Conservation (phyloP, 768 basidiomycete species). For the Mycena galericulata region DNA sequence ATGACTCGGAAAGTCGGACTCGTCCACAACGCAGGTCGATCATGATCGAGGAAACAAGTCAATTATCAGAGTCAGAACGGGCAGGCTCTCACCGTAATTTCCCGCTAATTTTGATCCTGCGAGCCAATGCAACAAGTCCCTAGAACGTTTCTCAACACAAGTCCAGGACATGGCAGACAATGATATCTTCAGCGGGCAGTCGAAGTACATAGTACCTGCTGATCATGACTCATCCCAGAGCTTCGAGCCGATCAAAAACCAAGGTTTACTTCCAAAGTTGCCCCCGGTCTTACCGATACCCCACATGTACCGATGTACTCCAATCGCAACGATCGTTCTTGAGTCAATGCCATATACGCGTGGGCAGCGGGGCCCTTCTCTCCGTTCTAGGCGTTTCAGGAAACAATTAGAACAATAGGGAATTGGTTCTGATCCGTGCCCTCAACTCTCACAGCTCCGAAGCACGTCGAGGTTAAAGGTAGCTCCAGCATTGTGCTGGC, state of each 20-base stretch:
- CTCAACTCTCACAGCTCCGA: slow-evolving; percentile 28
- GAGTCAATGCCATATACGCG: slow-evolving; percentile 23
- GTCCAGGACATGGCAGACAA: no score
- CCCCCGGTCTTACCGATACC: neutral
- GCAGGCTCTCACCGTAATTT: neutral
- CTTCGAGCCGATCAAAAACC: no score
- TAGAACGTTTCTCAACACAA: no score
- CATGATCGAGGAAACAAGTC: neutral
- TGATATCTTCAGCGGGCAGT: no score
- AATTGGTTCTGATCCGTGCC: slow-evolving; percentile 29
- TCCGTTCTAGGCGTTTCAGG: slow-evolving; percentile 25
- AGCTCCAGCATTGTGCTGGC: neutral
- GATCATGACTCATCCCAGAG: neutral
- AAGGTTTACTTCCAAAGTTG: slow-evolving; percentile 16
- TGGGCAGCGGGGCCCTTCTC: slow-evolving; percentile 21
- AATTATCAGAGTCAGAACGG: neutral
- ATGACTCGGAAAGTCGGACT: neutral
- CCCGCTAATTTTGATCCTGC: no score
- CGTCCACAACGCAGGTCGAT: neutral
- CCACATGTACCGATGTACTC: slow-evolving; percentile 2
- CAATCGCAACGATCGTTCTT: slow-evolving; percentile 17
- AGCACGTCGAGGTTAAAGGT: slow-evolving; percentile 30
- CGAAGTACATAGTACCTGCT: no score
- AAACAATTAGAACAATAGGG: slow-evolving; percentile 42
- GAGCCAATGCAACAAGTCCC: no score